Conservation (phyloP, 192 early-diverging fungal species). For the Rhizophlyctis rosea region DNA sequence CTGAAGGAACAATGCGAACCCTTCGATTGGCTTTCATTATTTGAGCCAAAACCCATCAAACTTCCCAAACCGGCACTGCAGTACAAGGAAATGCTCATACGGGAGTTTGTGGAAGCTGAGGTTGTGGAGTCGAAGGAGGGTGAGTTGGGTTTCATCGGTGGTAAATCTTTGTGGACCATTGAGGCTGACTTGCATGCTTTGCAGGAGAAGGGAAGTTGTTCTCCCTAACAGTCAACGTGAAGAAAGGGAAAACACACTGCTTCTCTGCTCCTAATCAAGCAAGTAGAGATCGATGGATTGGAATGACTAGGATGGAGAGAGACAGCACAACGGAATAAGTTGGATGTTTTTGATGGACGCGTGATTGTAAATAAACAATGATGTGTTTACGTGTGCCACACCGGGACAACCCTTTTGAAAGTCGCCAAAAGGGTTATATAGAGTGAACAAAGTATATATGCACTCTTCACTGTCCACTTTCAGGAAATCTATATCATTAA, state of each 20-base stretch:
- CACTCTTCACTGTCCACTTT: too few species aligned
- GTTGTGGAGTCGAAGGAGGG: slow-evolving; percentile 17
- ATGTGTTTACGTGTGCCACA: too few species aligned
- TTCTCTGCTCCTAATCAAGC: slow-evolving; percentile 8
- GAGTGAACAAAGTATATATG: too few species aligned
- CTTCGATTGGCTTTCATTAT: slow-evolving; percentile 2
- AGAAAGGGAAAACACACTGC: slow-evolving; percentile 22
- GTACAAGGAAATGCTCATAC: slow-evolving; percentile 16
- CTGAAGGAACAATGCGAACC: slow-evolving; percentile 9
- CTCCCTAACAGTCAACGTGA: slow-evolving; percentile 15
- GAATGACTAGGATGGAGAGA: not conserved
- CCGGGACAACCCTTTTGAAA: too few species aligned
- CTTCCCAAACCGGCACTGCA: slow-evolving; percentile 21
- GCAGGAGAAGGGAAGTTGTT: slow-evolving; percentile 23
- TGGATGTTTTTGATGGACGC: too few species aligned
- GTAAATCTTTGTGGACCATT: not conserved
- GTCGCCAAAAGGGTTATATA: too few species aligned
- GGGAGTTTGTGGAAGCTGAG: slow-evolving; percentile 23
- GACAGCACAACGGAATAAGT: too few species aligned
- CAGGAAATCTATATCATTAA: too few species aligned
- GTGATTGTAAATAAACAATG: too few species aligned
- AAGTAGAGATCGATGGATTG: slow-evolving; percentile 16
- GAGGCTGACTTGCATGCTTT: not conserved
- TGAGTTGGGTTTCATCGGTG: not conserved
- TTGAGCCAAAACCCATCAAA: slow-evolving; percentile 9